Evolutionary conservation across 2,329 filamentous ascomycete species (phyloP).

Genomic region (Alternaria sp.): DNA sequence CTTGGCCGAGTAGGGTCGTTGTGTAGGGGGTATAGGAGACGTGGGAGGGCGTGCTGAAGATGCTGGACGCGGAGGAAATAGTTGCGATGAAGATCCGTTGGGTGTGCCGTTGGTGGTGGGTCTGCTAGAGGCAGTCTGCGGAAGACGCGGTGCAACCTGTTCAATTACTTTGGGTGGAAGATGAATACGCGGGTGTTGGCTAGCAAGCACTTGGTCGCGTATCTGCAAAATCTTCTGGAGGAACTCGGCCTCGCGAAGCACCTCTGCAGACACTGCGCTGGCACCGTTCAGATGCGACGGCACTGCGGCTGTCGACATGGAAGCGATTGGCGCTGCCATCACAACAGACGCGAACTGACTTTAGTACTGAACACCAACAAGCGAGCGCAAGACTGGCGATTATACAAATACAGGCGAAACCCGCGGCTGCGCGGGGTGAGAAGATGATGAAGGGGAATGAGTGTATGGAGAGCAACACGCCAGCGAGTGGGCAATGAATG

Average conservation of each 20-base stretch:
- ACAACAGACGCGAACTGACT: conserved; percentile 23
- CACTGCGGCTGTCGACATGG: conserved; percentile 41
- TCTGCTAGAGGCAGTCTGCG: conserved; percentile 34
- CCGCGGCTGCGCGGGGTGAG: conserved; percentile 29
- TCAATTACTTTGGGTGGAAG: conserved; percentile 61
- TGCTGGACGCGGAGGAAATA: conserved; percentile 40
- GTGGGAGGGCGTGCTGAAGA: conserved; percentile 31
- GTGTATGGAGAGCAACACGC: conserved; percentile 22
- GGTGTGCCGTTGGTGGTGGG: conserved; percentile 40
- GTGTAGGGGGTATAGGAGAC: conserved; percentile 31
- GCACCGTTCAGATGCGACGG: conserved; percentile 41
- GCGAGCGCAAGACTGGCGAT: conserved; percentile 16
- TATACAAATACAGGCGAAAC: conserved; percentile 36
- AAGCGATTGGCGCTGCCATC: conserved; percentile 28
- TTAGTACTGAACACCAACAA: conserved; percentile 26
- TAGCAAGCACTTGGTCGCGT: conserved; percentile 79
- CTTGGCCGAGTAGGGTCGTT: conserved; percentile 46
- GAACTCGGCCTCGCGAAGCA: conserved; percentile 54
- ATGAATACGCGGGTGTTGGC: conserved; percentile 70
- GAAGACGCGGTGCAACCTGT: conserved; percentile 46
- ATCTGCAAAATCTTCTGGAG: conserved; percentile 83
- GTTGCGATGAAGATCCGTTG: conserved; percentile 33
- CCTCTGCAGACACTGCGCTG: conserved; percentile 45
- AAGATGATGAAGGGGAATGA: conserved; percentile 31
- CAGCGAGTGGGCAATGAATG: conserved; percentile 6